Evolutionary conservation across 495 filamentous ascomycete species (phyloP), one percentile per base, ranked within the genome.

Genomic region (Penicillium atrosanguineum): DNA sequence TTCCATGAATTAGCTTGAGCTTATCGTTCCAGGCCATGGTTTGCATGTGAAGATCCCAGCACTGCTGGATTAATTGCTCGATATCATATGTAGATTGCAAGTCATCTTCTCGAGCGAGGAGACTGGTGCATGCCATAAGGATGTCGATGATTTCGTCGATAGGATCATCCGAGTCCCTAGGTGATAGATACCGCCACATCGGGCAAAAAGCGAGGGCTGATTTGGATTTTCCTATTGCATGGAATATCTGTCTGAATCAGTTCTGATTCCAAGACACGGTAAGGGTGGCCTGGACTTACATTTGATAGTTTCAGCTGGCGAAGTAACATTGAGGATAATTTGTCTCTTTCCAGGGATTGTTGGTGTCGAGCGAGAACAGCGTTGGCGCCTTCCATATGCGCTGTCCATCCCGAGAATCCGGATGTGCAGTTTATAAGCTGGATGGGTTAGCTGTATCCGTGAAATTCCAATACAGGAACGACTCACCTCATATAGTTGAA

Each of bases 311-410:
- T 60, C 11, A 60, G 44, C 9, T 60, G 48, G 6, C 57, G 44
- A 19, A 60, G 45, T 4, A 56, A 16, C 52, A 60, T 25, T 11
- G n/a, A 42, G 25, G 57, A 49, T 12, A 56, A 25, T 19, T 52
- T 26, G 34, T 56, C 48, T 7, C 36, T 42, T 23, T 49, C 45
- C 9, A 60, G 31, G 6, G 12, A 46, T 12, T 55, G 44, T 18
- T 52, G 28, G 48, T 60, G 40, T 23, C 18, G 57, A 43, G 52
- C 48, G 5, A 56, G 42, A 2, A 60, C 48, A 23, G 44, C 52
- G 55, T 60, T 60, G 21, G 57, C 57, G 6, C 57, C 48, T 48
- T 60, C 37, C 57, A 60, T 43, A 34, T 56, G 52, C 49, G 57
- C 49, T 47, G 54, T 59, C 56, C 50, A 59, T 12, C 51, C 56